These are phyloP conservation scores for Russula dissimulans DNA, from an alignment of 768 basidiomycete species.

Conservation along the genomic window DNA sequence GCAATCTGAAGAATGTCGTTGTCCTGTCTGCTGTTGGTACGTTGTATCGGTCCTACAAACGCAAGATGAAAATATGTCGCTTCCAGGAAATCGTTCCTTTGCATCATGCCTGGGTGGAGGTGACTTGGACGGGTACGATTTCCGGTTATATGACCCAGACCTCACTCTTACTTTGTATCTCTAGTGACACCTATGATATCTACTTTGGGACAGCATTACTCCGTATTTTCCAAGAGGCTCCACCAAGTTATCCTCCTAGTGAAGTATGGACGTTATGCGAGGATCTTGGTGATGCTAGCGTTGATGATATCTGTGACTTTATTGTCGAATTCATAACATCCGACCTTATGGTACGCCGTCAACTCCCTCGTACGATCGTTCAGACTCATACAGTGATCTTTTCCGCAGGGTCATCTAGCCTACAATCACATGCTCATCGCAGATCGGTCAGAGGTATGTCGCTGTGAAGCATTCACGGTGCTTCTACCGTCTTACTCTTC, in stretches of 20 bases:
- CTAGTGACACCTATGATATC: slow-evolving; percentile 57
- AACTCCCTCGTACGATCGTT: neutral
- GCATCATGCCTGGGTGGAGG: slow-evolving; percentile 21
- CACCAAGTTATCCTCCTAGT: slow-evolving; percentile 43
- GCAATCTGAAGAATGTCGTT: neutral
- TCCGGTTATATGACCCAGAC: neutral
- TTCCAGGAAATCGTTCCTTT: neutral
- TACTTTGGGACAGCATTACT: slow-evolving; percentile 43
- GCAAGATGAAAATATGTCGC: neutral
- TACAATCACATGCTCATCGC: slow-evolving; percentile 60
- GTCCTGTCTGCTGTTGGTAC: neutral
- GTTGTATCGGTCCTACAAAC: neutral
- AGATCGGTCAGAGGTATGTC: slow-evolving; percentile 57
- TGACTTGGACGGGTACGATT: slow-evolving; percentile 58
- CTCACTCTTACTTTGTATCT: neutral
- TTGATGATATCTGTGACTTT: slow-evolving; percentile 64
- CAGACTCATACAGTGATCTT: neutral
- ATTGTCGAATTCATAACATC: slow-evolving; percentile 76
- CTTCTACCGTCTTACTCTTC: neutral
- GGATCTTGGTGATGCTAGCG: slow-evolving; percentile 34
- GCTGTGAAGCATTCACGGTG: neutral
- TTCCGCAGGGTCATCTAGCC: slow-evolving; percentile 53
- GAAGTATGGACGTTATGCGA: slow-evolving; percentile 15
- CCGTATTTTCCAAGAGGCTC: slow-evolving; percentile 38
- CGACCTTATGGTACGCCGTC: slow-evolving; percentile 51